Evolutionary conservation across 352 stramenopile species (phyloP), one percentile per base, ranked within the genome.

Genomic region (Blastocystis sp.): DNA sequence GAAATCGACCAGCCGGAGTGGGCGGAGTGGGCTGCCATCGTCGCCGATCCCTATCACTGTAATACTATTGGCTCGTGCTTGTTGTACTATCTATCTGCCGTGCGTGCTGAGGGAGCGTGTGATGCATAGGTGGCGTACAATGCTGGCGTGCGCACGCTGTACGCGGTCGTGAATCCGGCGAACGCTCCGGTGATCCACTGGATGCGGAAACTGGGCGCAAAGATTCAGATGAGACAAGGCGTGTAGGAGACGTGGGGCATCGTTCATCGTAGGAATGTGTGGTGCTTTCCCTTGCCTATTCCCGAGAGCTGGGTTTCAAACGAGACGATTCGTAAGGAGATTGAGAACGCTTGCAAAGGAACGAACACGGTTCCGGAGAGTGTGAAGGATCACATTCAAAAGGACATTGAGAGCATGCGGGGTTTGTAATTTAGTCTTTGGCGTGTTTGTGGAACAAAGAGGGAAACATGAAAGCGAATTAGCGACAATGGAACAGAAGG

Each of bases 21-120:
- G 79, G 79, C 79, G 0, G 79, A 89, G 60, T 89, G 79, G 79
- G 63, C 79, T 33, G 79, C 79, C 19, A 89, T 89, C 31, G 79
- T 89, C 6, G 67, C 63, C 12, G 79, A 89, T 45, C 63, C 63
- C 10, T 89, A 89, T 79, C 79, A 89, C 55, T 63, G 79, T 24
- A 89, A 89, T 62, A 79, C 37, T 1, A 89, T 89, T 31, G 79
- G 79, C n/a, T 77, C 79, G 4, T 89, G 63, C 61, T 45, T 89
- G 70, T 33, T 89, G 2, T 89, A 89, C 41, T 89, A 77, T 45
- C 39, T 89, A 26, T 89, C 79, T 76, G 41, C 35, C 6, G 79
- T 89, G 26, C 29, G 35, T 76, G 12, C 33, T 70, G 37, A 3
- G 3, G 3, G 10, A 29, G 35, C 3, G 3, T 9, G n/a, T 63